Conservation (phyloP, 345 rosid genomes). For the Litchi chinensis region DNA sequence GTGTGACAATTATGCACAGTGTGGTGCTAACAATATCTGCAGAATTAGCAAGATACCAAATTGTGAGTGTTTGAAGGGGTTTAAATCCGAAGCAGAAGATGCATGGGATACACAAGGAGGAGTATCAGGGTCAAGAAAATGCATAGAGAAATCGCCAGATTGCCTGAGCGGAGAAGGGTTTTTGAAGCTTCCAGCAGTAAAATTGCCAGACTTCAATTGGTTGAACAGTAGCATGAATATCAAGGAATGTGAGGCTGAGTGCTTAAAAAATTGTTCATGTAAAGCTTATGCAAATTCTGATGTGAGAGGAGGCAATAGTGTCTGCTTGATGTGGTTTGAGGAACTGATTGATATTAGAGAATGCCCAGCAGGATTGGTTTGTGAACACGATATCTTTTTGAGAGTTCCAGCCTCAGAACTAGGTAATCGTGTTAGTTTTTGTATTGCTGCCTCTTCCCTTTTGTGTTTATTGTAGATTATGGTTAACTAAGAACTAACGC, state of each 20-base stretch:
- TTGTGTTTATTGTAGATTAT: too few relatives aligned
- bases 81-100: neutral
- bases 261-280: conserved; percentile 36
- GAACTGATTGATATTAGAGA: conserved; percentile 33
- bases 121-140: neutral
- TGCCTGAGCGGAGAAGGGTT: conserved; percentile 26
- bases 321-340: conserved; percentile 41
- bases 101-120: conserved; percentile 1
- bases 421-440: conserved; percentile 19
- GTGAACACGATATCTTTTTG: conserved; percentile 32
- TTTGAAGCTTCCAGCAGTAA: neutral
- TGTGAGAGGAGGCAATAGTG: conserved; percentile 24
- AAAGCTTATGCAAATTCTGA: conserved; percentile 31
- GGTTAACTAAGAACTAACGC: too few relatives aligned
- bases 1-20: conserved; percentile 31
- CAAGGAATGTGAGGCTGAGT: conserved; percentile 21
- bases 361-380: neutral
- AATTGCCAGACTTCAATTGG: conserved; percentile 26
- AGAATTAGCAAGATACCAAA: neutral
- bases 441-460: neutral
- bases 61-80: conserved; percentile 26
- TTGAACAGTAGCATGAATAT: conserved; percentile 22
- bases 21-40: conserved; percentile 28
- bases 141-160: neutral
- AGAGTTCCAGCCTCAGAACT: conserved; percentile 25